Percentiles rank a stretch among this genome's conserved stretches.
These are phyloP conservation scores for Rhizopus microsporus DNA, from an alignment of 371 early-diverging fungal species.

Conservation along the genomic window DNA sequence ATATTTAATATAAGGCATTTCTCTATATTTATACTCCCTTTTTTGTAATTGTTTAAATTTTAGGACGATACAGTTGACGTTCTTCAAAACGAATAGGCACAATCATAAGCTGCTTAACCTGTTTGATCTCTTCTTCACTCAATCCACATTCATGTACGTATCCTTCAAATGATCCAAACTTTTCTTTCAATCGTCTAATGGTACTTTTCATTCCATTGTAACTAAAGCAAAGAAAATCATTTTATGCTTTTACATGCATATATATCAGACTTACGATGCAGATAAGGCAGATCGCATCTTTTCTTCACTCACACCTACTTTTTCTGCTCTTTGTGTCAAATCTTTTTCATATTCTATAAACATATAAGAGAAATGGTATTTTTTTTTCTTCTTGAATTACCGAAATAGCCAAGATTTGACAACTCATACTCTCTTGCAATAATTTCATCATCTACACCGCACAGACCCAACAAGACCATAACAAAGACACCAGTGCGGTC, in stretches of 20 bases:
- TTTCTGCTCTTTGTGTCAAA: conserved; percentile 11
- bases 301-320: conserved; percentile 29
- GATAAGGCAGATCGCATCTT: conserved; percentile 40
- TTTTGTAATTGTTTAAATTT: conserved; percentile 15
- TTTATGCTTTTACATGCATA: neutral
- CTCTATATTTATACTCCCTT: neutral
- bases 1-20: conserved; percentile 4
- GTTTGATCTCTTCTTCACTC: conserved; percentile 17
- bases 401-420: conserved; percentile 39
- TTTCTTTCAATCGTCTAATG: conserved; percentile 21
- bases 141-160: conserved; percentile 33
- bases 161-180: conserved; percentile 37
- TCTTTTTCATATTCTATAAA: conserved; percentile 19
- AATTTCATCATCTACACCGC: conserved; percentile 70
- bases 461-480: conserved; percentile 65
- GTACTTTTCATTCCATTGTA: conserved; percentile 30
- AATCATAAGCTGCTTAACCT: conserved; percentile 31
- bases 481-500: conserved; percentile 83
- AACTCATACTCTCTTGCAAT: conserved; percentile 74
- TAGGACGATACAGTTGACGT: conserved; percentile 38
- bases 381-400: conserved; percentile 12
- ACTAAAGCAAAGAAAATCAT: conserved; percentile 8
- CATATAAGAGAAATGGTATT: neutral
- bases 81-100: conserved; percentile 41
- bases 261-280: conserved; percentile 32